These are phyloP conservation scores for Eucommia ulmoides DNA, from an alignment of 257 asterid species.

Conservation along the genomic window DNA sequence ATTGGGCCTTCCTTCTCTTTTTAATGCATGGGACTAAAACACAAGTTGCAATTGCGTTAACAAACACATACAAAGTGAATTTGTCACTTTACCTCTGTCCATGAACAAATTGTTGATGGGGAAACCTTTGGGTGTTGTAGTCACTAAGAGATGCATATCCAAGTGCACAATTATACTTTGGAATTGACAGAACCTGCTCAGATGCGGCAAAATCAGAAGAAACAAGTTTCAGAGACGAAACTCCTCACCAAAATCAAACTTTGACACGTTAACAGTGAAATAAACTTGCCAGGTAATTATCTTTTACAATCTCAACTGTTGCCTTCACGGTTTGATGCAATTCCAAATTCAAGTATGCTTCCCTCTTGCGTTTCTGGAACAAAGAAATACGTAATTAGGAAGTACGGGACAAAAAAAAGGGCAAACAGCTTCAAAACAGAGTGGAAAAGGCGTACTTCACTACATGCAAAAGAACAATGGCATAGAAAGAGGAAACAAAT, in stretches of 20 bases:
- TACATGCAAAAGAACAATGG: no score
- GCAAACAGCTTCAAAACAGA: no score
- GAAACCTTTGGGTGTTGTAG: constrained; percentile 79
- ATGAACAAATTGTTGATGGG: constrained; percentile 37
- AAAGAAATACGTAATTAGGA: constrained; percentile 9
- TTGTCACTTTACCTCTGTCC: constrained; percentile 81
- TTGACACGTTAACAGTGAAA: background rate
- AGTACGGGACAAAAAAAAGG: no score
- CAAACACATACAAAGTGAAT: no score
- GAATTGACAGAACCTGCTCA: constrained; percentile 77
- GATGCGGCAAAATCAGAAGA: background rate
- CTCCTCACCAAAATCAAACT: background rate
- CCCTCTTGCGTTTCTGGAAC: constrained; percentile 74
- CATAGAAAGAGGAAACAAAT: background rate
- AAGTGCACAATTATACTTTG: constrained; percentile 39
- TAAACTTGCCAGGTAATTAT: constrained; percentile 66
- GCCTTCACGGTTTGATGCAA: constrained; percentile 67
- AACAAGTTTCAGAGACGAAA: background rate
- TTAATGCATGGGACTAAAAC: no score
- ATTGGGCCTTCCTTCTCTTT: no score
- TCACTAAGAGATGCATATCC: constrained; percentile 79
- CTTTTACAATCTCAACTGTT: constrained; percentile 75
- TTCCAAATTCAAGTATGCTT: constrained; percentile 44
- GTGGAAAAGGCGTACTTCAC: no score
- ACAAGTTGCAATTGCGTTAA: no score